These are phyloP conservation scores for Gnetum montanum DNA, from an alignment of 75 land plant species.

Conservation along the genomic window DNA sequence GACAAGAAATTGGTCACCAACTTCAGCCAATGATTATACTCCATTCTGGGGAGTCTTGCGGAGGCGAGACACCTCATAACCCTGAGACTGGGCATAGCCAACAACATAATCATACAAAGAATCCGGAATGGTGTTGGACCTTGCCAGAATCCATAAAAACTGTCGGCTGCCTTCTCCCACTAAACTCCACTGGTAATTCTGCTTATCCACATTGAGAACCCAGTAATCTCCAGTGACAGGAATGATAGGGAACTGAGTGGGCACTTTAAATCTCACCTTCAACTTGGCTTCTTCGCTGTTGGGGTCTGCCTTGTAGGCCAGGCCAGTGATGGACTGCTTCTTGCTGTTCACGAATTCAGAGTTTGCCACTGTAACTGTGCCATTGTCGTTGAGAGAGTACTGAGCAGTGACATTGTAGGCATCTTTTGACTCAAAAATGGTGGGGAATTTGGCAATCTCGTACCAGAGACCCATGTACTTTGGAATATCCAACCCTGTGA, in stretches of 20 bases:
- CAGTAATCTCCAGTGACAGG: conserved; percentile 91
- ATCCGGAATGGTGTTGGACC: too few species aligned
- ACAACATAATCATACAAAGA: too few species aligned
- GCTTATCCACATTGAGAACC: conserved; percentile 73
- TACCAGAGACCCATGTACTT: conserved; percentile 89
- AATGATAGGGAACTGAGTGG: conserved; percentile 78
- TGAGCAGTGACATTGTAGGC: conserved; percentile 73
- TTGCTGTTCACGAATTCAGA: conserved; percentile 79
- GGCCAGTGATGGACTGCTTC: conserved; percentile 59
- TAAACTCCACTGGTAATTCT: conserved; percentile 70
- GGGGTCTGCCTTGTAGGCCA: conserved; percentile 79
- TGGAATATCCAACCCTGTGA: conserved; percentile 49
- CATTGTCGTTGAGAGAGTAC: conserved; percentile 50
- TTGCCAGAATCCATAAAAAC: conserved; percentile 80
- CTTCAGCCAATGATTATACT: too few species aligned
- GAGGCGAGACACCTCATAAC: too few species aligned
- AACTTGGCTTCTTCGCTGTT: conserved; percentile 79
- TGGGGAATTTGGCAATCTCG: conserved; percentile 77
- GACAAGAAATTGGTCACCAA: too few species aligned
- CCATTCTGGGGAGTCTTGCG: too few species aligned
- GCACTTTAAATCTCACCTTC: conserved; percentile 78
- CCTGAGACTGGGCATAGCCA: too few species aligned
- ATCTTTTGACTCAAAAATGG: conserved; percentile 56
- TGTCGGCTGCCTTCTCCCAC: conserved; percentile 65
- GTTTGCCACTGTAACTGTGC: conserved; percentile 60